phyloP scores from a whole-genome alignment of 495 filamentous ascomycete species.

The Trichocladium antarcticum region DNA sequence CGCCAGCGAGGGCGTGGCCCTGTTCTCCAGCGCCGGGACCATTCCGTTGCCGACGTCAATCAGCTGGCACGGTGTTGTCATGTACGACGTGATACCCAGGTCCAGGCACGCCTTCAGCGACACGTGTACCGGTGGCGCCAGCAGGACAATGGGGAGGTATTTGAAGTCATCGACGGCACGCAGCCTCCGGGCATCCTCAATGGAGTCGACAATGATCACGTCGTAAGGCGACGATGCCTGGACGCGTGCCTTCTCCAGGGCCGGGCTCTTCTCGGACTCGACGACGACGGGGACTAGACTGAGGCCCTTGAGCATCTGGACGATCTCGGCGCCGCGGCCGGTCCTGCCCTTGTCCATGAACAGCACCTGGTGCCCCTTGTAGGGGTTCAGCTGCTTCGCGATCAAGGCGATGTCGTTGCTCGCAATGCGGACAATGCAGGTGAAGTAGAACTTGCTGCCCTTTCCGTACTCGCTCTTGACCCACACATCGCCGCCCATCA shows the following conservation, averaged over 20 bases:
- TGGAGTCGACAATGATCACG: conserved; percentile 93
- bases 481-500: conserved; percentile 98
- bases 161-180: conserved; percentile 89
- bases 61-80: conserved; percentile 92
- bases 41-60: conserved; percentile 97
- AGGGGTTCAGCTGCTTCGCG: conserved; percentile 73
- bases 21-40: conserved; percentile 92
- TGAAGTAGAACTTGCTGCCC: conserved; percentile 95
- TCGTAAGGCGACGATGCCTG: conserved; percentile 66
- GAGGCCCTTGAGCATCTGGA: conserved; percentile 66
- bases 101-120: conserved; percentile 92
- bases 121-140: conserved; percentile 84
- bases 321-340: conserved; percentile 63
- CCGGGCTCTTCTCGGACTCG: conserved; percentile 48
- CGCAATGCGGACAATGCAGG: conserved; percentile 81
- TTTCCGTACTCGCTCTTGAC: conserved; percentile 87
- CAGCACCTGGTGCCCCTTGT: conserved; percentile 83
- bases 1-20: conserved; percentile 80
- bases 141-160: conserved; percentile 89
- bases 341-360: conserved; percentile 94
- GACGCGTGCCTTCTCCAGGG: conserved; percentile 33
- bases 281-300: conserved; percentile 75
- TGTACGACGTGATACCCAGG: conserved; percentile 93
- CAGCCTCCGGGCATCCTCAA: conserved; percentile 74
- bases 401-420: conserved; percentile 72